Evolutionary conservation across 73 alveolate genomes (phyloP).

Genomic region (Durusdinium trenchii): DNA sequence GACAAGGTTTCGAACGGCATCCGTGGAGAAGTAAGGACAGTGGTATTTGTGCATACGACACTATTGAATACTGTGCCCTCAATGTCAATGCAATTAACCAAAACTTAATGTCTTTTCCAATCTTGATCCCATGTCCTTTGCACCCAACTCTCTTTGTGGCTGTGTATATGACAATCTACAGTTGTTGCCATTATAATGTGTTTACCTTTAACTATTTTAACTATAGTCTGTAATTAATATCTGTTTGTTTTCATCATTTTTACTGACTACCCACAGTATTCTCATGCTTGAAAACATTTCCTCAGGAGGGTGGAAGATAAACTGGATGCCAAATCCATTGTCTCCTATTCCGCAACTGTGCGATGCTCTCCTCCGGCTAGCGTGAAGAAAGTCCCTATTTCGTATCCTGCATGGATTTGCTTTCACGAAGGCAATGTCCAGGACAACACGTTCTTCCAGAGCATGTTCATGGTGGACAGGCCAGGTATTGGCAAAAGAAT

Average conservation of each 20-base stretch:
- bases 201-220: neutral
- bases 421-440: neutral
- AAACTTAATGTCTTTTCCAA: neutral
- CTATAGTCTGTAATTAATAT: neutral
- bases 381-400: neutral
- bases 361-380: neutral
- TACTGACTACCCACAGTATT: neutral
- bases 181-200: neutral
- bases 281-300: neutral
- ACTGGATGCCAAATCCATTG: neutral
- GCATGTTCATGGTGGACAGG: neutral
- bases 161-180: neutral
- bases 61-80: neutral
- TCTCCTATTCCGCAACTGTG: neutral
- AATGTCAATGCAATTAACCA: neutral
- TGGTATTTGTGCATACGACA: no score
- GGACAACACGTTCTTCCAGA: neutral
- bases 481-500: no score
- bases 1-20: neutral
- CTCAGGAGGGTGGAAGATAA: constrained; percentile 32
- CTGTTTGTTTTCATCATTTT: neutral
- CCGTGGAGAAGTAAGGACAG: constrained; percentile 17
- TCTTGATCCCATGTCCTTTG: neutral
- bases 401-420: neutral
- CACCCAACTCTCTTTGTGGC: neutral